Conservation (phyloP, 2,329 filamentous ascomycete species). For the Penicillium sp. region DNA sequence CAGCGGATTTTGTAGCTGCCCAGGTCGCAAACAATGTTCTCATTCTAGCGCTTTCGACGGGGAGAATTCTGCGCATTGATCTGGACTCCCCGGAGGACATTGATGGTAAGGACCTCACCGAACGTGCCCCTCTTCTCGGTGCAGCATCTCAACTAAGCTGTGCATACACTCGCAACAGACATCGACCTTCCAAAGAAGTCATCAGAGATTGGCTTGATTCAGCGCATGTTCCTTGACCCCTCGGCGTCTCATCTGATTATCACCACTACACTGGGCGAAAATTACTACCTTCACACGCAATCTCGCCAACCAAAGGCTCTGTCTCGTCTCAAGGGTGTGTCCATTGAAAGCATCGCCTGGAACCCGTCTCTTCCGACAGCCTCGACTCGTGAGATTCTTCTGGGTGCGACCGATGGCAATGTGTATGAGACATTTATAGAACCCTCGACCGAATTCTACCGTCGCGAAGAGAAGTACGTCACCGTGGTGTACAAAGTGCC, state of each 20-base stretch:
- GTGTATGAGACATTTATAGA: constrained; percentile 95
- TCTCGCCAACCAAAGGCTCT: constrained; percentile 80
- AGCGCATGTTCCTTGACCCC: constrained; percentile 94
- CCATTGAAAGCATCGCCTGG: constrained; percentile 88
- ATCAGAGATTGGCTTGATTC: constrained; percentile 84
- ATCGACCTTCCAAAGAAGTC: constrained; percentile 94
- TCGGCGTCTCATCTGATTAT: constrained; percentile 92
- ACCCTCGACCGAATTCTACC: constrained; percentile 88
- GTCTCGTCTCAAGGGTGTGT: constrained; percentile 74
- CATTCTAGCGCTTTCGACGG: constrained; percentile 83
- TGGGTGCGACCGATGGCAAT: constrained; percentile 88
- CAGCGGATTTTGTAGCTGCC: constrained; percentile 90
- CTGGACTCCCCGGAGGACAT: constrained; percentile 91
- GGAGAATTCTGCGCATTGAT: constrained; percentile 88
- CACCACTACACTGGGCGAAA: constrained; percentile 85
- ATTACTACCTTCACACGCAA: constrained; percentile 96
- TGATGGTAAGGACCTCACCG: constrained; percentile 56
- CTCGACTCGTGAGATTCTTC: constrained; percentile 86
- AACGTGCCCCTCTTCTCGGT: constrained; percentile 4
- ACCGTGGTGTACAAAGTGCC: constrained; percentile 75
- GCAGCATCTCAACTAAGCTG: constrained; percentile 12
- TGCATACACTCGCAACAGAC: constrained; percentile 51
- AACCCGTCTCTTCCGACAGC: constrained; percentile 88
- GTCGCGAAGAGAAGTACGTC: constrained; percentile 87
- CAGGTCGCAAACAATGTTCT: constrained; percentile 97